These are phyloP conservation scores for Candida pseudoglaebosa DNA, from an alignment of 805 yeast genomes.

Conservation along the genomic window DNA sequence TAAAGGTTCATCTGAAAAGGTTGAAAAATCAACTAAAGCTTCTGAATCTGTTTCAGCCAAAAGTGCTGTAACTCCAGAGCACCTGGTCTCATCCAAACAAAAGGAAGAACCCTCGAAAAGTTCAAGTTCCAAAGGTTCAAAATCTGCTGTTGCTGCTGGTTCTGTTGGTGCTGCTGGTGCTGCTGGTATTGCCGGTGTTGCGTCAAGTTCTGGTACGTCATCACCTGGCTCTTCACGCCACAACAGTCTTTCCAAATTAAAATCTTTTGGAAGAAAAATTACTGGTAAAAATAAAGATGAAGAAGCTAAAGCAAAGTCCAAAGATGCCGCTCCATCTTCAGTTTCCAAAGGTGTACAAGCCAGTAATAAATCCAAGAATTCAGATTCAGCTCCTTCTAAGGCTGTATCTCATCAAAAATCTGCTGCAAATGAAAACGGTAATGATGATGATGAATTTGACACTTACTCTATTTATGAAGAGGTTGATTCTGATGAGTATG, in stretches of 20 bases:
- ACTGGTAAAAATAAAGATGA: slow-evolving; percentile 1
- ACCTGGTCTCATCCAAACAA: too few relatives aligned
- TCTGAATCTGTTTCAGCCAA: neutral
- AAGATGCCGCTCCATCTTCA: slow-evolving; percentile 4
- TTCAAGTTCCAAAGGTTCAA: neutral
- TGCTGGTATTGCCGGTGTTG: slow-evolving; percentile 9
- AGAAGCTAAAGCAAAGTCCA: slow-evolving; percentile 4
- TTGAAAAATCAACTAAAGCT: neutral
- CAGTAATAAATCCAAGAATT: slow-evolving; percentile 2
- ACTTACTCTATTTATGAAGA: slow-evolving; percentile 41
- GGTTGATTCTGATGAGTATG: slow-evolving; percentile 45
- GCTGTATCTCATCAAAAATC: neutral
- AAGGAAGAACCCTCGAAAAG: too few relatives aligned
- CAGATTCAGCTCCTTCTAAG: neutral
- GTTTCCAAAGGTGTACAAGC: neutral
- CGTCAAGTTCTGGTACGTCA: slow-evolving; percentile 5
- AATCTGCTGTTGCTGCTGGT: neutral
- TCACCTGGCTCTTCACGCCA: neutral
- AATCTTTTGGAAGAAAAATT: slow-evolving; percentile 9
- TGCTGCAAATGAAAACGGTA: slow-evolving; percentile 2
- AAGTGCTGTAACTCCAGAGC: too few relatives aligned
- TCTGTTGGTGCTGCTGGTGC: slow-evolving; percentile 5
- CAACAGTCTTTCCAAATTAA: slow-evolving; percentile 6
- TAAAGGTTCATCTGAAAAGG: slow-evolving; percentile 12
- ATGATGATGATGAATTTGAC: slow-evolving; percentile 12